These are phyloP conservation scores for Tylopilus sp. DNA, from an alignment of 768 basidiomycete species.

Conservation along the genomic window DNA sequence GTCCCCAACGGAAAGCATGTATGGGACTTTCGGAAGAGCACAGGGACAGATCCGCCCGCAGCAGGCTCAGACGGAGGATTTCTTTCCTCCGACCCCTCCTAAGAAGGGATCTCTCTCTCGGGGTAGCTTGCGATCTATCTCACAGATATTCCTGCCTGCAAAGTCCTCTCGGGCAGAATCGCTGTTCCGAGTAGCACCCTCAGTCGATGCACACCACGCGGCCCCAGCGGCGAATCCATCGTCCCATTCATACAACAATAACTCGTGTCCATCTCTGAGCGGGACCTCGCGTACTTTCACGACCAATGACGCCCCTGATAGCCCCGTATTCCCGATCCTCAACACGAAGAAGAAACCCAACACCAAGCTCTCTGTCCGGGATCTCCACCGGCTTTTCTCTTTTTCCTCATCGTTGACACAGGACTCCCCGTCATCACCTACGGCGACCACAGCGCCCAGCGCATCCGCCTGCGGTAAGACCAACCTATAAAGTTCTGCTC, in stretches of 20 bases:
- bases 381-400: conserved; percentile 33
- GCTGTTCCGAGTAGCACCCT: conserved; percentile 24
- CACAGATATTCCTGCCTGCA: conserved; percentile 21
- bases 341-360: conserved; percentile 25
- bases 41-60: conserved; percentile 22
- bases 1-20: conserved; percentile 28
- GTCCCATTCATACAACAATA: conserved; percentile 22
- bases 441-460: not conserved
- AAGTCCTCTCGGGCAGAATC: conserved; percentile 28
- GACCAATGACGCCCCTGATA: conserved; percentile 12
- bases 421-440: conserved; percentile 2
- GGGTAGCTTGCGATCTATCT: conserved; percentile 31
- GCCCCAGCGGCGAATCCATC: conserved; percentile 6
- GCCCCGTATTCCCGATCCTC: conserved; percentile 35
- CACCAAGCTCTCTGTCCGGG: conserved; percentile 35
- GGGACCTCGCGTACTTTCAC: conserved; percentile 10
- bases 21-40: conserved; percentile 25
- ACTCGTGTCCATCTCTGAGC: conserved; percentile 25
- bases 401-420: conserved; percentile 24
- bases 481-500: conserved; percentile 11
- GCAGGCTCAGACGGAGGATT: conserved; percentile 12
- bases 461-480: not conserved
- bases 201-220: conserved; percentile 14
- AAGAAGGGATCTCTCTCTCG: conserved; percentile 29
- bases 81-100: conserved; percentile 12